Evolutionary conservation across 148 eudicot species (phyloP).

Genomic region (Amaranthus cruentus): DNA sequence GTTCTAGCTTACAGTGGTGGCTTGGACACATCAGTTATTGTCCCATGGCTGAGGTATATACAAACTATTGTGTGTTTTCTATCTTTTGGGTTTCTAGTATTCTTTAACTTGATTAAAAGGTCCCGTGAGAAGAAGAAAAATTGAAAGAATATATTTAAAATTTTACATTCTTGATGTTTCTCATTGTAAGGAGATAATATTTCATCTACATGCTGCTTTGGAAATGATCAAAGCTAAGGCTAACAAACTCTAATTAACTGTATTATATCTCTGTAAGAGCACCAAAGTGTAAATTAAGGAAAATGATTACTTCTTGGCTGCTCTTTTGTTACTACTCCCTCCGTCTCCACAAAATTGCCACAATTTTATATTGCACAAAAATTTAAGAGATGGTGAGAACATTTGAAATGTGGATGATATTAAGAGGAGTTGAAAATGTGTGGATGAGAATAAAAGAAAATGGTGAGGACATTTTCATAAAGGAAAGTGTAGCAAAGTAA

Average conservation of each 20-base stretch:
- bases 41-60: conserved; percentile 89
- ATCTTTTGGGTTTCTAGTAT: background rate
- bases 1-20: conserved; percentile 98
- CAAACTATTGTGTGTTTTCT: background rate
- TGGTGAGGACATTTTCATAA: too few relatives aligned
- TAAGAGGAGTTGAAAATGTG: too few relatives aligned
- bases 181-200: background rate
- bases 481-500: too few relatives aligned
- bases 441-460: too few relatives aligned
- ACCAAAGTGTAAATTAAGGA: too few relatives aligned
- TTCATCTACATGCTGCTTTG: background rate
- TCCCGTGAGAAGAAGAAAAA: background rate
- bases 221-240: background rate
- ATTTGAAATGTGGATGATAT: too few relatives aligned
- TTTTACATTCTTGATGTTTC: background rate
- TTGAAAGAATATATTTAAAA: background rate
- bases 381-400: too few relatives aligned
- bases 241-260: background rate
- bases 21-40: conserved; percentile 95
- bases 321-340: too few relatives aligned
- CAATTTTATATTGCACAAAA: too few relatives aligned
- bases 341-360: too few relatives aligned
- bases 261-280: too few relatives aligned
- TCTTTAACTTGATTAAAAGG: background rate
- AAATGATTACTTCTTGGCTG: too few relatives aligned